Evolutionary conservation across 2,329 filamentous ascomycete genomes (phyloP).

Genomic region (Bipolaris oryzae): DNA sequence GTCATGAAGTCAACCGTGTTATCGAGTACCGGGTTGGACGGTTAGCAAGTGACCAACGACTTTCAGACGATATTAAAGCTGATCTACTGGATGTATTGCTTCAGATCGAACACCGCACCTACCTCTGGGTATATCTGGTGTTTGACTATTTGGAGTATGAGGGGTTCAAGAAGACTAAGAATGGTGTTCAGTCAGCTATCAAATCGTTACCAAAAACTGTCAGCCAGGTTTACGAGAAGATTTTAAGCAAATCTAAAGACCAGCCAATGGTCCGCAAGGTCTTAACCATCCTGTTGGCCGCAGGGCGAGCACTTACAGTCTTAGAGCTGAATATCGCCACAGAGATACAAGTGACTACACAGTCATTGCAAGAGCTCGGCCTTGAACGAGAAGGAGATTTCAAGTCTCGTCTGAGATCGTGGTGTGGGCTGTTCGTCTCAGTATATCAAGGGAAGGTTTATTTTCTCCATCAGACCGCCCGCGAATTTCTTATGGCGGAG

Average conservation of each 20-base stretch:
- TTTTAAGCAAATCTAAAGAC: not conserved
- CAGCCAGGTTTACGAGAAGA: not conserved
- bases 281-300: not conserved
- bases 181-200: not conserved
- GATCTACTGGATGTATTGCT: no score
- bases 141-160: not conserved
- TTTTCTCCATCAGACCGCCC: not conserved
- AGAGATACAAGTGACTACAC: not conserved
- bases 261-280: not conserved
- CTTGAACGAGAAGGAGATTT: not conserved
- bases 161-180: not conserved
- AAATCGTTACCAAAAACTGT: not conserved
- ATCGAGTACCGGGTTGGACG: no score
- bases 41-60: no score
- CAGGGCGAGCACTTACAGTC: not conserved
- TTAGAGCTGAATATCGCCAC: not conserved
- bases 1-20: no score
- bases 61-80: no score
- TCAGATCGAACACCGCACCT: no score
- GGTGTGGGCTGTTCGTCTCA: not conserved
- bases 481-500: not conserved
- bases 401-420: not conserved
- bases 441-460: not conserved
- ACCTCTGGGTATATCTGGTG: conserved; percentile 17
- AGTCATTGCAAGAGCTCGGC: not conserved